Evolutionary conservation across 768 basidiomycete species (phyloP).

Genomic region (Exsudoporus frostii): DNA sequence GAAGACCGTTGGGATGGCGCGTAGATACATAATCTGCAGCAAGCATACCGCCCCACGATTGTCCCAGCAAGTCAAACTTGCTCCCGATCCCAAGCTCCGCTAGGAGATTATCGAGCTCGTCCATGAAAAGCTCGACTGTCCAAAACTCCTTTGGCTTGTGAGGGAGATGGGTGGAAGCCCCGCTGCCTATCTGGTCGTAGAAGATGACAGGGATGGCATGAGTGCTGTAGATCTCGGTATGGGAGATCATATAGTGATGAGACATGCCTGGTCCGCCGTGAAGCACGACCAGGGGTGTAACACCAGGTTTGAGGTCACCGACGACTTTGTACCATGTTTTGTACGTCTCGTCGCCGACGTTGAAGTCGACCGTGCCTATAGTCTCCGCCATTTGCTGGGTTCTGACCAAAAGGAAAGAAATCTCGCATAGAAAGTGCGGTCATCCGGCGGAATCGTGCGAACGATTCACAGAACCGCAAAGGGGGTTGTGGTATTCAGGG

Average conservation of each 20-base stretch:
- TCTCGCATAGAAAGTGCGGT: too few relatives aligned
- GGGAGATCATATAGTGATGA: slow-evolving; percentile 42
- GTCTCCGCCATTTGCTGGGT: too few relatives aligned
- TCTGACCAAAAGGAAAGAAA: too few relatives aligned
- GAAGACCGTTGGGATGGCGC: slow-evolving; percentile 39
- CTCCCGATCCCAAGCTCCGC: slow-evolving; percentile 39
- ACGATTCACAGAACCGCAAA: too few relatives aligned
- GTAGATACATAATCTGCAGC: slow-evolving; percentile 38
- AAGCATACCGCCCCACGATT: slow-evolving; percentile 60
- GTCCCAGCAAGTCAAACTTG: slow-evolving; percentile 48
- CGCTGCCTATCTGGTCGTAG: slow-evolving; percentile 52
- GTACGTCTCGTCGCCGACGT: slow-evolving; percentile 24
- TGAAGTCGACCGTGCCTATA: too few relatives aligned
- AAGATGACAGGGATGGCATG: slow-evolving; percentile 42
- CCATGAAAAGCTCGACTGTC: slow-evolving; percentile 49
- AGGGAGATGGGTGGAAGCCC: slow-evolving; percentile 45
- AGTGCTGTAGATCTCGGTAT: slow-evolving; percentile 32
- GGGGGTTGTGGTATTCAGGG: too few relatives aligned
- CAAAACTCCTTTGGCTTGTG: slow-evolving; percentile 34
- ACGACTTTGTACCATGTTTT: slow-evolving; percentile 44
- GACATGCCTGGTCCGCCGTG: slow-evolving; percentile 46
- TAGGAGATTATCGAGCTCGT: slow-evolving; percentile 48
- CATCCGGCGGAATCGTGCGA: too few relatives aligned
- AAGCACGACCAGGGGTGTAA: slow-evolving; percentile 38
- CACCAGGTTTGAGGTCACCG: slow-evolving; percentile 36